Evolutionary conservation across 1,139 yeast species (phyloP).

Genomic region (Scheffersomyces cryptocercus): DNA sequence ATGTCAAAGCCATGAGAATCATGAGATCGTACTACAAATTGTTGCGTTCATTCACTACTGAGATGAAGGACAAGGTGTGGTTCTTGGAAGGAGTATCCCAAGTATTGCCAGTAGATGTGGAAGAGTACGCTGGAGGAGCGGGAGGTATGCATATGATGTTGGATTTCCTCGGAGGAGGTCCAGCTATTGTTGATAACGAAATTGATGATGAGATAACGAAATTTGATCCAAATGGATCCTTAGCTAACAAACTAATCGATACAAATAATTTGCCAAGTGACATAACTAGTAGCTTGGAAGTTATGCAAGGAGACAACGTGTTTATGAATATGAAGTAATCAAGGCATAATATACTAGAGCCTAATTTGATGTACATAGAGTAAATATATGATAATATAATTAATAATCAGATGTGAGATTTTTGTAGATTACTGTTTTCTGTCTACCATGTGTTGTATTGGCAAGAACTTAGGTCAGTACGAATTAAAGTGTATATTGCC

Average conservation of each 20-base stretch:
- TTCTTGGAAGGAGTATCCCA: slow-evolving; percentile 88
- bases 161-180: slow-evolving; percentile 79
- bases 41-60: slow-evolving; percentile 76
- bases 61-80: slow-evolving; percentile 90
- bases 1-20: slow-evolving; percentile 81
- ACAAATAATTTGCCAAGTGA: slow-evolving; percentile 60
- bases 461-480: too few relatives aligned
- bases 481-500: too few relatives aligned
- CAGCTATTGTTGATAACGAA: slow-evolving; percentile 46
- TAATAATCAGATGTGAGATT: too few relatives aligned
- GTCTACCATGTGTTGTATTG: too few relatives aligned
- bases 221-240: slow-evolving; percentile 42
- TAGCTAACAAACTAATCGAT: slow-evolving; percentile 49
- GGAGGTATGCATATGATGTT: slow-evolving; percentile 92
- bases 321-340: slow-evolving; percentile 34
- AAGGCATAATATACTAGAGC: too few relatives aligned
- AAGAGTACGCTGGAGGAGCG: slow-evolving; percentile 77
- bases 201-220: slow-evolving; percentile 42
- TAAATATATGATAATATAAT: too few relatives aligned
- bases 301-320: slow-evolving; percentile 44
- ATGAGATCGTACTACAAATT: slow-evolving; percentile 86
- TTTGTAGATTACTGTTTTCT: too few relatives aligned
- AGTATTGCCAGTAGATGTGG: slow-evolving; percentile 82
- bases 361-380: too few relatives aligned
- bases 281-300: slow-evolving; percentile 48